Evolutionary conservation across 1,284 basidiomycete species (phyloP).

Genomic region (Papiliotrema flavescens): DNA sequence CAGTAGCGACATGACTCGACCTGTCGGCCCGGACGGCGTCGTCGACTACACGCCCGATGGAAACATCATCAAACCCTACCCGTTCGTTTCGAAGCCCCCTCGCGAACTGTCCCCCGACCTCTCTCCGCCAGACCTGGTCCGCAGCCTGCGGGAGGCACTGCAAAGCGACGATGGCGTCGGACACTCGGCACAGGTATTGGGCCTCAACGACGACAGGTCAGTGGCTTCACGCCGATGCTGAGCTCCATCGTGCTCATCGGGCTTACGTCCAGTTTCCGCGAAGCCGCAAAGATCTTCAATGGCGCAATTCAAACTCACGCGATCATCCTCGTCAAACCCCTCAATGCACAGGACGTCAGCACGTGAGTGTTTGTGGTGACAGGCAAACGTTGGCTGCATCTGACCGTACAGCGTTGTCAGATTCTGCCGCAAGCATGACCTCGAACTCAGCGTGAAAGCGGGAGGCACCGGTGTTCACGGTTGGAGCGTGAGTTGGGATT

Average conservation of each 20-base stretch:
- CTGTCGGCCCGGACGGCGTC: too few relatives aligned
- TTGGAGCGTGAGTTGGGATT: conserved; percentile 56
- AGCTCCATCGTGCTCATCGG: too few relatives aligned
- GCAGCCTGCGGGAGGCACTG: neutral
- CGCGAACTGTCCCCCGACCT: neutral
- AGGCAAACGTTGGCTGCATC: neutral
- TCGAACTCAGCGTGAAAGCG: conserved; percentile 79
- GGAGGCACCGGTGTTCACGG: conserved; percentile 86
- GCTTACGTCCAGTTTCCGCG: conserved; percentile 55
- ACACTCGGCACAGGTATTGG: neutral
- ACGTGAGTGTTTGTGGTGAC: conserved; percentile 51
- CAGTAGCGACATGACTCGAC: too few relatives aligned
- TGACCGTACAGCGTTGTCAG: conserved; percentile 55
- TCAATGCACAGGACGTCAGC: conserved; percentile 70
- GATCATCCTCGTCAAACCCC: conserved; percentile 62
- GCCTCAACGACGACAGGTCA: neutral
- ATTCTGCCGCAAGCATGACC: conserved; percentile 63
- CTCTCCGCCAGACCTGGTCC: neutral
- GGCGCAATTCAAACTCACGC: conserved; percentile 64
- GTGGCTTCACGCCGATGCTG: neutral
- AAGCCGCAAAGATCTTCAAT: conserved; percentile 68
- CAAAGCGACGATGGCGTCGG: neutral
- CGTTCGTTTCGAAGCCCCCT: conserved; percentile 8
- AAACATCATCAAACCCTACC: conserved; percentile 19
- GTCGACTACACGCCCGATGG: too few relatives aligned